Evolutionary conservation across 768 basidiomycete species (phyloP).

Genomic region (Hemileccinum impolitum): DNA sequence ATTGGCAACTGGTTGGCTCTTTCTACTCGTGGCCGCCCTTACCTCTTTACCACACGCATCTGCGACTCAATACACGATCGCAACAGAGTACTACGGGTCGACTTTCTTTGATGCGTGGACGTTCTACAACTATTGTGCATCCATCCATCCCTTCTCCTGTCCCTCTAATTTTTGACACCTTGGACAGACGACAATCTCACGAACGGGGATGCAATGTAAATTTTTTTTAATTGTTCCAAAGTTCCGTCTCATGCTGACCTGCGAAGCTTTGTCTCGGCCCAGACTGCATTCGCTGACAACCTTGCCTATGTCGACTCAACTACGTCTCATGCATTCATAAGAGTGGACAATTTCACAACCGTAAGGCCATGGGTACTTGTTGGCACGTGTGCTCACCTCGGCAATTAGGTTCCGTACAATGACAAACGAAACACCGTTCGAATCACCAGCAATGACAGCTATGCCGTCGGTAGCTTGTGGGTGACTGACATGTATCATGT

Average conservation of each 20-base stretch:
- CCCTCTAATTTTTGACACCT: background rate
- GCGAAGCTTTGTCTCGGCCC: constrained; percentile 45
- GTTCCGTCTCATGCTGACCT: constrained; percentile 2
- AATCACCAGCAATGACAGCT: constrained; percentile 56
- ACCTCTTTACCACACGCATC: constrained; percentile 9
- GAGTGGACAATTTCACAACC: constrained; percentile 65
- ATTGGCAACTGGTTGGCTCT: constrained; percentile 1
- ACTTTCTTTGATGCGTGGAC: constrained; percentile 66
- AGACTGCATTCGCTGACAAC: constrained; percentile 41
- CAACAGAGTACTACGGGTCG: constrained; percentile 55
- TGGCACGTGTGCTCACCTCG: background rate
- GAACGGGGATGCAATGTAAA: constrained; percentile 58
- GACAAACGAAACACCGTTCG: constrained; percentile 67
- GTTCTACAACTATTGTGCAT: constrained; percentile 58
- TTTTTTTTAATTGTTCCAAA: constrained; percentile 5
- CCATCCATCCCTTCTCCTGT: background rate
- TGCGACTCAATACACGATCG: constrained; percentile 46
- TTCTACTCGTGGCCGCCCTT: constrained; percentile 7
- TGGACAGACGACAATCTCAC: constrained; percentile 63
- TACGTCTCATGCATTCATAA: constrained; percentile 72
- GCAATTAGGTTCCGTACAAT: constrained; percentile 33
- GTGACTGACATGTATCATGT: constrained; percentile 62
- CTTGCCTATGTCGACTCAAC: constrained; percentile 60
- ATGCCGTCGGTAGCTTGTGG: constrained; percentile 59
- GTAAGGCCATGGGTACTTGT: constrained; percentile 28